Evolutionary conservation across 495 filamentous ascomycete genomes (phyloP), one percentile per base, ranked within the genome.

Genomic region (Chaetomium cochliodes): DNA sequence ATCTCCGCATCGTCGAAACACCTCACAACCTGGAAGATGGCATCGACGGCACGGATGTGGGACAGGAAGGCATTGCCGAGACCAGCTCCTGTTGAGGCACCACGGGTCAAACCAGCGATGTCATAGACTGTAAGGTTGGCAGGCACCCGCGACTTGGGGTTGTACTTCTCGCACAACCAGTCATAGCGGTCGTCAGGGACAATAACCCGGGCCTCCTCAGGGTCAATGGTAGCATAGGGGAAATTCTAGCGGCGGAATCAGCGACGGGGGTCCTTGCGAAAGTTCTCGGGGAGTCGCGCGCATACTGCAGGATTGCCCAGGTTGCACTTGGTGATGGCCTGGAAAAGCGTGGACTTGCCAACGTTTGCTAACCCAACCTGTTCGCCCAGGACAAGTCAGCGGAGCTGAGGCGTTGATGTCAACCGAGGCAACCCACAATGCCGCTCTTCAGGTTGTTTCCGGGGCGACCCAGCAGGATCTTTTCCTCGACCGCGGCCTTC

Each of bases 1-100:
- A 99, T 98, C 78, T 99, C 96, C 47, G 93, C 94, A 82, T 99
- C 96, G 74, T 99, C 96, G 79, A 99, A 99, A 81, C 90, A 96
- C 69, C 96, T 88, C 44, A 99, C 96, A 49, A 99, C 96, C 81
- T 98, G 93, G 85, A 97, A 99, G 80, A 99, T 97, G 76, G 96
- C 96, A 82, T 99, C 96, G 80, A 99, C 96, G 59, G 94, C 96
- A 73, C 96, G 92, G 71, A 99, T 99, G 77, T 99, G 96, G 16
- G 93, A 97, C 77, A 99, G 81, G 86, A 99, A 99, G 65, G 93
- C 87, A 78, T 99, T 99, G 71, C 96, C 96, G 46, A 99, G 87
- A 82, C 96, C 96, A 66, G 92, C 94, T 79, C 96, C 96, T 63
- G 93, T 97, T 5, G 96, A 99, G 49, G 96, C 93, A 64, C 96